Conservation (phyloP, 2,329 filamentous ascomycete species). For the Aspergillus ibericus region DNA sequence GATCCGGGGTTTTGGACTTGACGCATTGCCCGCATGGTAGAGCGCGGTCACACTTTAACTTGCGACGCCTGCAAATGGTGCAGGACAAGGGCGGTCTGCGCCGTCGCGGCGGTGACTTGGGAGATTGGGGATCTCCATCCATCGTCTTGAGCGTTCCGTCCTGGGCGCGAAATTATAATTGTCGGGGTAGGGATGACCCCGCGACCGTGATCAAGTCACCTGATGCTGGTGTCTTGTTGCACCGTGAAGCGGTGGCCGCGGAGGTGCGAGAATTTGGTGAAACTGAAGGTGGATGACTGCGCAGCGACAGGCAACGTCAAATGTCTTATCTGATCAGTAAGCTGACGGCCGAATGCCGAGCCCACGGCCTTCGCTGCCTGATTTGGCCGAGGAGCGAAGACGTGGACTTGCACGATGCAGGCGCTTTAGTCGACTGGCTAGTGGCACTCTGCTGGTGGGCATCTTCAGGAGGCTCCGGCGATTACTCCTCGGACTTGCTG, state of each 20-base stretch:
- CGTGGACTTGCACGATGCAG: not conserved
- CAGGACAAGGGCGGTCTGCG: slow-evolving; percentile 68
- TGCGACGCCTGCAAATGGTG: slow-evolving; percentile 70
- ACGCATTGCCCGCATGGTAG: slow-evolving; percentile 66
- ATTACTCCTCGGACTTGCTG: not conserved
- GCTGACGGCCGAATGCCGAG: not conserved
- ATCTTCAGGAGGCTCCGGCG: not conserved
- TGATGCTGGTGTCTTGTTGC: not conserved
- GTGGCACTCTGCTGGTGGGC: not conserved
- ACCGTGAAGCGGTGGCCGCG: not conserved
- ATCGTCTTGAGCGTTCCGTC: not conserved
- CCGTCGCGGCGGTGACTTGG: slow-evolving; percentile 42
- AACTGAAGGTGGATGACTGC: not conserved
- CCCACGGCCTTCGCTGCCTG: not conserved
- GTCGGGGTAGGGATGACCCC: not conserved
- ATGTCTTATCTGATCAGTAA: not conserved
- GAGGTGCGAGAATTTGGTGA: not conserved
- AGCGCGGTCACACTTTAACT: slow-evolving; percentile 74
- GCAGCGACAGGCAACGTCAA: not conserved
- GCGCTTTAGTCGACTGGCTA: not conserved
- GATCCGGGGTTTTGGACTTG: slow-evolving; percentile 51
- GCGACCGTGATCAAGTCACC: not conserved
- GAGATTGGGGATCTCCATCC: slow-evolving; percentile 9
- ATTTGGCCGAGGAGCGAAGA: not conserved
- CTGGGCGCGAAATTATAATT: not conserved